Base-by-base conservation (phyloP, 2,329 filamentous ascomycete species). In the Monosporascus sp. region DNA sequence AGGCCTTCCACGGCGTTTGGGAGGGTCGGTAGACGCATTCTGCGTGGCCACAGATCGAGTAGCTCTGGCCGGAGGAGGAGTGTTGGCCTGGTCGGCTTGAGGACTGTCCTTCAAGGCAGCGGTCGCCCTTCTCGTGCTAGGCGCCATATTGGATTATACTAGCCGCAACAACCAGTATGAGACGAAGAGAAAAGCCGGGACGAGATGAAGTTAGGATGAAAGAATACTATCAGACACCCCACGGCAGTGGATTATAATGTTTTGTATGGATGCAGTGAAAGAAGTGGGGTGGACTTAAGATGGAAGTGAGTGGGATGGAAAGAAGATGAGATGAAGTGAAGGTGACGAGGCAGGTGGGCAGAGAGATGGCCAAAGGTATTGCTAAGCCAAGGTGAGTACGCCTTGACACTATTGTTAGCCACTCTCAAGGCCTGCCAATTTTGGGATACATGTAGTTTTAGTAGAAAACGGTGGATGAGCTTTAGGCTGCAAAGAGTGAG, bases 1-100 rank as follows among this genome's bases (percentile, higher is more conserved):
- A 6, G 69, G 62, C 49, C 67, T 63, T 37, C 65, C 67, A 39
- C 66, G 63, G 31, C 58, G 63, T 54, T 67, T 68, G 5, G 60
- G 49, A 48, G 43, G 43, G 36, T 43, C 18, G 31, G 53, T 27
- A 20, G 47, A 35, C 18, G 41, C n/a, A 9, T 37, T 44, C 48
- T 17, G 27, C 5, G 49, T 7, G 39, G 27, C 31, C 15, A 36
- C 15, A 22, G 38, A 43, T 31, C 53, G 48, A 17, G n/a, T 39
- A 46, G 24, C 14, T 17, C 25, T 48, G 43, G 14, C 25, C 15
- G 48, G n/a, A 48, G 51, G 37, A 17, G 41, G 15, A 24, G 15
- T 36, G 15, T 45, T 36, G 18, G 27, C 45, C n/a, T n/a, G 24
- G 11, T 11, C 24, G 15, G 17, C 7, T 5, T 31, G 51, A 45